phyloP scores from a whole-genome alignment of 441 rosid genomes.

The Cnidoscolus chayamansa region DNA sequence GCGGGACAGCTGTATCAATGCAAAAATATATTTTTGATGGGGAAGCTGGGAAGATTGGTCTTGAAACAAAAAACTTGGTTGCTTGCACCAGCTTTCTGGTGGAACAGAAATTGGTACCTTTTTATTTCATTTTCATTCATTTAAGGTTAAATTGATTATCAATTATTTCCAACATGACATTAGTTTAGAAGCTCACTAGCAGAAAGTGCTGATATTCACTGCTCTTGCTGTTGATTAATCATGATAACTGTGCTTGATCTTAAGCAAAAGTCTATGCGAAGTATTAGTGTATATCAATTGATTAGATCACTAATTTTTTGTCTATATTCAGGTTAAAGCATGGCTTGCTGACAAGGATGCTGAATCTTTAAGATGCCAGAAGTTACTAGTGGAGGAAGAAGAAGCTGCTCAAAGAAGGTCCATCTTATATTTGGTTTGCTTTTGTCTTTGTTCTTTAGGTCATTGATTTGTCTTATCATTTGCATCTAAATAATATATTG shows the following conservation, averaged over 20 bases:
- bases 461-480: neutral
- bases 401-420: slow-evolving; percentile 93
- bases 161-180: neutral
- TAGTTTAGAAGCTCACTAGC: neutral
- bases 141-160: slow-evolving; percentile 1
- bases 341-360: slow-evolving; percentile 97
- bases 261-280: neutral
- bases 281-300: neutral
- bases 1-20: slow-evolving; percentile 62
- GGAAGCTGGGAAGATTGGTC: slow-evolving; percentile 70
- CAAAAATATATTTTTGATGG: slow-evolving; percentile 91
- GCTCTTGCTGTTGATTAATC: neutral
- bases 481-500: neutral
- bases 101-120: slow-evolving; percentile 80
- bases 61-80: slow-evolving; percentile 78
- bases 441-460: neutral
- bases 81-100: slow-evolving; percentile 81
- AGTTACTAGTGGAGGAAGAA: slow-evolving; percentile 90
- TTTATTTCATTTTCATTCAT: slow-evolving; percentile 11
- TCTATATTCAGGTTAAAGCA: slow-evolving; percentile 54
- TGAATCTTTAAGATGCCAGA: slow-evolving; percentile 90
- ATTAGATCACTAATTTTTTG: slow-evolving; percentile 16
- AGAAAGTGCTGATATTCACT: neutral
- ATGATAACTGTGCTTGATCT: slow-evolving; percentile 9
- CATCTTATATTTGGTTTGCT: slow-evolving; percentile 6